Evolutionary conservation across 257 asterid species (phyloP).

Genomic region (Capsicum pubescens): DNA sequence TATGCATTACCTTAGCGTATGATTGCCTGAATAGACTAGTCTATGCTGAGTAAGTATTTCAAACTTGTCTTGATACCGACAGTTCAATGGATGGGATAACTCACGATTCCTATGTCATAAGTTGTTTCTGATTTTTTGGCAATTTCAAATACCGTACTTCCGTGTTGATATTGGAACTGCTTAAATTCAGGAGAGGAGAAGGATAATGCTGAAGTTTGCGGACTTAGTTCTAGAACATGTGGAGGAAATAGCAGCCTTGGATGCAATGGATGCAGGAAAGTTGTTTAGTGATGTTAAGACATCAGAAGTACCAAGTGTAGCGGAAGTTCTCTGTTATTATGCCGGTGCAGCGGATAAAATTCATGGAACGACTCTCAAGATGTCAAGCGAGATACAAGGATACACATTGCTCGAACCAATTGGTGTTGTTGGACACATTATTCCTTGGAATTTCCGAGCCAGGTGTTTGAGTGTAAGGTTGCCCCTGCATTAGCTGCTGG

Average conservation of each 20-base stretch:
- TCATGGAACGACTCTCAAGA: conserved; percentile 47
- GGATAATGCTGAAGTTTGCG: conserved; percentile 41
- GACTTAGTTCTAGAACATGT: conserved; percentile 38
- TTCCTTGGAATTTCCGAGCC: conserved; percentile 49
- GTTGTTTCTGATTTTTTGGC: no score
- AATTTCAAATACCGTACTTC: background rate
- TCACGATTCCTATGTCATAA: background rate
- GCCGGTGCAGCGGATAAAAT: conserved; percentile 54
- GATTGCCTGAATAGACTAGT: no score
- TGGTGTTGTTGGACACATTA: conserved; percentile 52
- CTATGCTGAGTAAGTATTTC: background rate
- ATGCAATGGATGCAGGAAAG: conserved; percentile 48
- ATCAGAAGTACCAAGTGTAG: background rate
- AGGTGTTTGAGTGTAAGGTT: conserved; percentile 39
- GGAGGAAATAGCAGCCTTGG: conserved; percentile 46
- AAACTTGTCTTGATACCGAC: no score
- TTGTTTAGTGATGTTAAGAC: conserved; percentile 35
- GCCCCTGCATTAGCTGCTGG: conserved; percentile 50
- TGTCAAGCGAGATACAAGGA: conserved; percentile 42
- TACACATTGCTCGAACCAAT: conserved; percentile 51
- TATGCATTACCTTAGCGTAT: background rate
- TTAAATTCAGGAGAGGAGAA: conserved; percentile 41
- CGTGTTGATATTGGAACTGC: background rate
- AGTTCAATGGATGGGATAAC: conserved; percentile 7
- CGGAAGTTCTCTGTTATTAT: conserved; percentile 36